Evolutionary conservation across 768 basidiomycete genomes (phyloP).

Genomic region (Russula earlei): DNA sequence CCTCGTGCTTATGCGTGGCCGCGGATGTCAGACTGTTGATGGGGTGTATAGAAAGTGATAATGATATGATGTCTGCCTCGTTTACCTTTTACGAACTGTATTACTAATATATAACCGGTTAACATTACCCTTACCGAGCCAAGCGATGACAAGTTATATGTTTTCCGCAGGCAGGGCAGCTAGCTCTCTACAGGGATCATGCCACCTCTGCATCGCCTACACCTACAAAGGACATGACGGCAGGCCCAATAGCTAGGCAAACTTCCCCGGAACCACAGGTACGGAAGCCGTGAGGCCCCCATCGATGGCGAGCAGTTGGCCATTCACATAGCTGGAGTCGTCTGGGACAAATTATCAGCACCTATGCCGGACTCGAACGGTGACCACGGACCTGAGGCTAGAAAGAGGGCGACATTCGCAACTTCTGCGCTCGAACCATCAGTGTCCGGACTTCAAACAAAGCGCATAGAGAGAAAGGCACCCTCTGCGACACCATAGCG

Average conservation of each 20-base stretch:
- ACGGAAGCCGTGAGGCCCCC: conserved; percentile 76
- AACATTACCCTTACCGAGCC: too few species aligned
- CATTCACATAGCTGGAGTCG: conserved; percentile 88
- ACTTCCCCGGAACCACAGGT: conserved; percentile 70
- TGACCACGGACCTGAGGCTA: conserved; percentile 61
- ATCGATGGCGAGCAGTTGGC: conserved; percentile 78
- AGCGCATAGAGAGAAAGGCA: conserved; percentile 27
- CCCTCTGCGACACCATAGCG: conserved; percentile 79
- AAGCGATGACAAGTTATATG: too few species aligned
- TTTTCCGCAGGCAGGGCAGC: too few species aligned
- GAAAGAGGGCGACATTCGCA: conserved; percentile 74
- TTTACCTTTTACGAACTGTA: too few species aligned
- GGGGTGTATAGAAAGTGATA: too few species aligned
- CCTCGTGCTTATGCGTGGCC: background rate
- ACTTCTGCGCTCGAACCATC: conserved; percentile 48
- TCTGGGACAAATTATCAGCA: conserved; percentile 34
- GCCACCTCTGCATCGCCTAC: too few species aligned
- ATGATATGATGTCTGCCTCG: too few species aligned
- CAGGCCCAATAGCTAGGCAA: conserved; percentile 32
- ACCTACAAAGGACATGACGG: background rate
- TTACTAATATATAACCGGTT: too few species aligned
- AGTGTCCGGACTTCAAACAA: conserved; percentile 9
- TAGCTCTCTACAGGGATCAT: too few species aligned
- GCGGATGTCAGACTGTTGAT: too few species aligned
- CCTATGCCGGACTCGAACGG: background rate